Evolutionary conservation across 106 monocot species (phyloP).

Genomic region (Alisma plantagoaquatica): DNA sequence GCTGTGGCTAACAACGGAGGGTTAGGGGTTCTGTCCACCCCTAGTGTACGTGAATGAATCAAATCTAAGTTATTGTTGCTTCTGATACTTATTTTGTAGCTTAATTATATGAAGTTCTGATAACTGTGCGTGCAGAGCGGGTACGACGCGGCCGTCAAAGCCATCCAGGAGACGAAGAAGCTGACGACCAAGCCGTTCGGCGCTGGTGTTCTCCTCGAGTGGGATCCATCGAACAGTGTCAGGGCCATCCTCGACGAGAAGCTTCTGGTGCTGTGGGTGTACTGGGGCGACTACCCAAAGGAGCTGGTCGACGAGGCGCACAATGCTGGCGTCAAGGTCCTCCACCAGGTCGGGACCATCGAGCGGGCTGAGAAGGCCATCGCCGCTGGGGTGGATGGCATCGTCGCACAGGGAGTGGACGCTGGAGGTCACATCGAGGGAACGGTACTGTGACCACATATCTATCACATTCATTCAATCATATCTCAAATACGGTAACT

Average conservation of each 20-base stretch:
- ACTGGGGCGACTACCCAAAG: slow-evolving; percentile 64
- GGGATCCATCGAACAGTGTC: slow-evolving; percentile 55
- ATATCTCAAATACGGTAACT: too few relatives aligned
- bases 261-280: slow-evolving; percentile 62
- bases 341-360: slow-evolving; percentile 70
- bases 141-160: background rate
- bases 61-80: too few relatives aligned
- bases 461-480: too few relatives aligned
- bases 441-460: too few relatives aligned
- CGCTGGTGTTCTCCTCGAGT: slow-evolving; percentile 44
- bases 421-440: slow-evolving; percentile 61
- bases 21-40: background rate
- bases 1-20: background rate
- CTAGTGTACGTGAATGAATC: too few relatives aligned
- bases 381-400: slow-evolving; percentile 67
- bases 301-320: slow-evolving; percentile 68
- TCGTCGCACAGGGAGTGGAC: slow-evolving; percentile 71
- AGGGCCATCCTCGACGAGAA: slow-evolving; percentile 61
- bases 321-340: slow-evolving; percentile 54
- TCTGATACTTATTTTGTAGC: too few relatives aligned
- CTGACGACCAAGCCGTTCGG: slow-evolving; percentile 71
- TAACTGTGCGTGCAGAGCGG: too few relatives aligned
- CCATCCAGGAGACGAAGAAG: slow-evolving; percentile 1
- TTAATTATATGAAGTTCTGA: too few relatives aligned
- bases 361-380: slow-evolving; percentile 63